Base-by-base conservation (phyloP, 2,329 filamentous ascomycete genomes). In the Arthrobotrys megalospora region DNA sequence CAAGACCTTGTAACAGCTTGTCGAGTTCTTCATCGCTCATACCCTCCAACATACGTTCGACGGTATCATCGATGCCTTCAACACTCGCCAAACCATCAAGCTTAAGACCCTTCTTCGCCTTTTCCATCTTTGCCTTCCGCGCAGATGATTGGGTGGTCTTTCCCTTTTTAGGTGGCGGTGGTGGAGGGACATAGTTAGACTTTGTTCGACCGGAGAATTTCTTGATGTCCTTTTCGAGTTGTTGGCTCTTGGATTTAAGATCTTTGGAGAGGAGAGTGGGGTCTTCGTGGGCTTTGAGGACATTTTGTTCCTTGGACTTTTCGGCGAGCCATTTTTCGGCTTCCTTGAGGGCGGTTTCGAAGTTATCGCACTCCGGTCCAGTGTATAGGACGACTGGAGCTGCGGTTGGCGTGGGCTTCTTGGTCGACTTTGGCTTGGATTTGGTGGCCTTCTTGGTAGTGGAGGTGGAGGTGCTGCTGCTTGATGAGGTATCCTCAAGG, bases 21-120 rank as follows among this genome's bases (percentile, higher is more conserved):
- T 79, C 60, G 10, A 76, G 24, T 24, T 78, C 60, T 24, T 78
- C 75, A 14, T 72, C 67, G 28, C 60, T 60, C 67, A 78, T 72
- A 3, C 52, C 32, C 85, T 96, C 0, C 94, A 97, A 82, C 96
- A 96, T 81, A 85, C 97, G 0, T 94, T 94, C 0, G 94, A 98
- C 81, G 90, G 90, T 0, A 86, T 96, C 1, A 86, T 97, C 41
- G 97, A 97, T 82, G 88, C 91, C 73, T 89, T 89, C 60, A 87
- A 91, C 0, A 89, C 90, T 0, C 83, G 92, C 1, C 90, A 93
- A 69, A 86, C 94, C 2, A 85, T 86, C 16, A 86, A 75, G 34
- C 3, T 73, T 50, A 19, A 73, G 62, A 6, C 47, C 43, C 47
- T 36, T 60, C 62, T 45, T 73, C 1, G 60, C 69, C 6, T n/a